Evolutionary conservation across 306 rosid species (phyloP).

Genomic region (Cotoneaster glaucophyllus): DNA sequence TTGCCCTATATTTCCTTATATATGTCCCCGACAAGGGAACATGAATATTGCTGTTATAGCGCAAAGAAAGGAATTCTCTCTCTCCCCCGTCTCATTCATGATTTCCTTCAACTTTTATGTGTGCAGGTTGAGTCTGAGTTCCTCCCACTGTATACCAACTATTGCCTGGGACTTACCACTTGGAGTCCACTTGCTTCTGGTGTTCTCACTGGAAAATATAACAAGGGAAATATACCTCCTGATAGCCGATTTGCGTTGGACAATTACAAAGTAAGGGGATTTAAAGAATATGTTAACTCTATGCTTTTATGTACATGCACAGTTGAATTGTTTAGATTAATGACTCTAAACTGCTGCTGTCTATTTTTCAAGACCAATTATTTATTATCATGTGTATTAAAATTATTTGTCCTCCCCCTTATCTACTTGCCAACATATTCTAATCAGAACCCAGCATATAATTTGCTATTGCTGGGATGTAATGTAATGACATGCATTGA

Average conservation of each 20-base stretch:
- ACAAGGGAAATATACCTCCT: constrained; percentile 68
- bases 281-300: background rate
- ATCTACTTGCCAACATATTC: background rate
- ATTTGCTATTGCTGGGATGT: background rate
- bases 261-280: constrained; percentile 69
- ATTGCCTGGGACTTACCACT: constrained; percentile 82
- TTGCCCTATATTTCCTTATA: background rate
- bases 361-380: background rate
- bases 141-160: constrained; percentile 68
- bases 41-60: background rate
- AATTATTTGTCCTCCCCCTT: background rate
- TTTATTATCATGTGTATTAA: background rate
- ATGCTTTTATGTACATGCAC: background rate
- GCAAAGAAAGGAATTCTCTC: background rate
- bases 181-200: constrained; percentile 99
- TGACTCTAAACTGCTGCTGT: background rate
- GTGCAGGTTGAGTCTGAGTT: constrained; percentile 81
- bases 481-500: background rate
- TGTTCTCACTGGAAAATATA: constrained; percentile 94
- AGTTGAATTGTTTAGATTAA: background rate
- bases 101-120: background rate
- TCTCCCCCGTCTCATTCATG: background rate
- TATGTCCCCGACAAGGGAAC: background rate
- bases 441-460: background rate
- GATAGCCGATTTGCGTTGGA: constrained; percentile 94